A percentile compares a stretch with the other conserved stretches of the same genome.
Conservation (phyloP, 768 basidiomycete genomes). For the Termitomyces sp. region DNA sequence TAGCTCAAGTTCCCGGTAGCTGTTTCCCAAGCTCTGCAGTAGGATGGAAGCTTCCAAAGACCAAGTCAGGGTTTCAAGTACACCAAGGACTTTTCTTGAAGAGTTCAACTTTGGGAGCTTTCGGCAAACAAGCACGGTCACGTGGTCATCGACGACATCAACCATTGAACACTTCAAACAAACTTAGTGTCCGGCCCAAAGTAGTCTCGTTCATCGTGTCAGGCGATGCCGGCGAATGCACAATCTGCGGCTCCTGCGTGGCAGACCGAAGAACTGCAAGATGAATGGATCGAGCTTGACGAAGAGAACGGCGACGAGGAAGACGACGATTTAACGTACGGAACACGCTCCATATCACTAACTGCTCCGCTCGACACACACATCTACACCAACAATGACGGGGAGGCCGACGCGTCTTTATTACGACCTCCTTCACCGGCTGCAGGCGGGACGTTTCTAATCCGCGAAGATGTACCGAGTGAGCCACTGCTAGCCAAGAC, state of each 20-base stretch:
- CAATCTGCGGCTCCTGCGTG: conserved; percentile 49
- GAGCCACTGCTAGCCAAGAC: conserved; percentile 59
- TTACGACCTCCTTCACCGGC: conserved; percentile 20
- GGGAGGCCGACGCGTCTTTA: conserved; percentile 21
- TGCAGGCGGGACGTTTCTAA: conserved; percentile 38
- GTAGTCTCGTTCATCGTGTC: conserved; percentile 16
- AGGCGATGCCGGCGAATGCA: conserved; percentile 24
- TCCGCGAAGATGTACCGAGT: conserved; percentile 61
- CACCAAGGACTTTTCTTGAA: no score
- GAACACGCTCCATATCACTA: conserved; percentile 55
- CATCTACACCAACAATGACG: conserved; percentile 41
- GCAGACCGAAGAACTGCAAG: conserved; percentile 87
- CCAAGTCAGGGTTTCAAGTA: no score
- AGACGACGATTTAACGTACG: conserved; percentile 34
- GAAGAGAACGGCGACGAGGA: conserved; percentile 32
- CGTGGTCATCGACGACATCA: conserved; percentile 9
- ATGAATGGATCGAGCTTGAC: conserved; percentile 82
- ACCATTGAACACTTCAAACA: conserved; percentile 2
- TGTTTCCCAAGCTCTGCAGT: no score
- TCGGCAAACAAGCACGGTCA: conserved; percentile 17
- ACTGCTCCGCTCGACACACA: conserved; percentile 50
- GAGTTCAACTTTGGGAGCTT: neutral
- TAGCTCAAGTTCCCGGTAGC: no score
- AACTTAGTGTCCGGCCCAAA: neutral
- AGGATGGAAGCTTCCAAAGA: no score